Evolutionary conservation across 2,329 filamentous ascomycete species (phyloP).

Genomic region (Hypoxylon sp.): DNA sequence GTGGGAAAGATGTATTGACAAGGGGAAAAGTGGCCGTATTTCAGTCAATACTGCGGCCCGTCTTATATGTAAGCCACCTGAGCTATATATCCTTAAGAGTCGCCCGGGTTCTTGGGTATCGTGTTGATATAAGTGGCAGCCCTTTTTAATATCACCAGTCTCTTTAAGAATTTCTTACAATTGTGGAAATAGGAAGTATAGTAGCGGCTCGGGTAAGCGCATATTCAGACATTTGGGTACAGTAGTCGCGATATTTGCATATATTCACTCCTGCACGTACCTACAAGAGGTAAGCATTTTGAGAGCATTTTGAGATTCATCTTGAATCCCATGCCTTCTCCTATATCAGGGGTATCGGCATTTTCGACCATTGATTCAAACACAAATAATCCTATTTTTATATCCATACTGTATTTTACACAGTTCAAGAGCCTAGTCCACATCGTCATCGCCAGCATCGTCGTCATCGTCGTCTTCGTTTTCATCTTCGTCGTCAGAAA

Average conservation of each 20-base stretch:
- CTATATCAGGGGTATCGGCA: constrained; percentile 23
- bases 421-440: constrained; percentile 49
- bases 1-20: background rate
- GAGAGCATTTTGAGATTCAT: background rate
- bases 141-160: constrained; percentile 48
- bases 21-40: background rate
- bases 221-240: constrained; percentile 16
- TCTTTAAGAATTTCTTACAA: constrained; percentile 49
- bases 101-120: constrained; percentile 12
- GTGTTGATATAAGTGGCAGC: constrained; percentile 31
- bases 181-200: constrained; percentile 40
- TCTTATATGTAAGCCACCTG: constrained; percentile 26
- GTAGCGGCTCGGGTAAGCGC: constrained; percentile 41
- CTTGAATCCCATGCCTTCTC: constrained; percentile 10
- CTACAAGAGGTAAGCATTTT: constrained; percentile 1
- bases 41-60: background rate
- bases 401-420: constrained; percentile 1
- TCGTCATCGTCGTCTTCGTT: constrained; percentile 68
- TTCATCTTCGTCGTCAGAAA: constrained; percentile 81
- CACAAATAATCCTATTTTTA: constrained; percentile 28
- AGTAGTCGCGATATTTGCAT: constrained; percentile 27
- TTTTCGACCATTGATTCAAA: background rate
- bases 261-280: constrained; percentile 14
- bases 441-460: constrained; percentile 52
- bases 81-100: constrained; percentile 28